phyloP scores from a whole-genome alignment of 2,329 filamentous ascomycete species.

The Penicillium concentricum region DNA sequence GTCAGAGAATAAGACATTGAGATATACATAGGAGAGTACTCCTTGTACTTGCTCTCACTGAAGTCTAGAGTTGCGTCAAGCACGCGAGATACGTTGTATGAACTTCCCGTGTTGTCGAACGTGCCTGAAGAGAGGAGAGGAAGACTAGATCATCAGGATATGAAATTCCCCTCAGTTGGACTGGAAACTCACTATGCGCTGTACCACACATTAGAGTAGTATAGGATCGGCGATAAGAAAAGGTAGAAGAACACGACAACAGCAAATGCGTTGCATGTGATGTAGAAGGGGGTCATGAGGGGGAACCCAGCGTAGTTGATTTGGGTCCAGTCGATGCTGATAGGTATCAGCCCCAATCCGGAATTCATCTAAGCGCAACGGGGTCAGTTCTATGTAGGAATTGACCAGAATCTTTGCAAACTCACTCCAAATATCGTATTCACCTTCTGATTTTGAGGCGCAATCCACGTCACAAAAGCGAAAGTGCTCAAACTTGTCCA shows the following conservation, averaged over 20 bases:
- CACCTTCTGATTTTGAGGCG: conserved; percentile 41
- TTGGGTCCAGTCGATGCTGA: conserved; percentile 49
- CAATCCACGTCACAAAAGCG: conserved; percentile 49
- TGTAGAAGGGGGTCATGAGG: conserved; percentile 40
- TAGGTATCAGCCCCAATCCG: conserved; percentile 35
- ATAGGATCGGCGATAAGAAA: conserved; percentile 50
- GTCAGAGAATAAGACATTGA: conserved; percentile 37
- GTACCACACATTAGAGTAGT: conserved; percentile 57
- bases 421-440: conserved; percentile 28
- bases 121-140: conserved; percentile 31
- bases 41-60: conserved; percentile 37
- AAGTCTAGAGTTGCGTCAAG: conserved; percentile 32
- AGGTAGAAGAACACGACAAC: conserved; percentile 56
- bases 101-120: conserved; percentile 33
- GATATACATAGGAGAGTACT: conserved; percentile 42
- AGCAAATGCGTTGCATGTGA: conserved; percentile 57
- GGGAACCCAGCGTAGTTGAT: conserved; percentile 32
- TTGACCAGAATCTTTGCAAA: background rate
- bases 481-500: conserved; percentile 51
- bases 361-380: conserved; percentile 18
- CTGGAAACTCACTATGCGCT: conserved; percentile 27
- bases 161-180: background rate
- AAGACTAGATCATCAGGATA: conserved; percentile 18
- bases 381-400: background rate
- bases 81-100: conserved; percentile 33